These are phyloP conservation scores for Marasmius sp. DNA, from an alignment of 1,284 basidiomycete genomes.

Conservation along the genomic window DNA sequence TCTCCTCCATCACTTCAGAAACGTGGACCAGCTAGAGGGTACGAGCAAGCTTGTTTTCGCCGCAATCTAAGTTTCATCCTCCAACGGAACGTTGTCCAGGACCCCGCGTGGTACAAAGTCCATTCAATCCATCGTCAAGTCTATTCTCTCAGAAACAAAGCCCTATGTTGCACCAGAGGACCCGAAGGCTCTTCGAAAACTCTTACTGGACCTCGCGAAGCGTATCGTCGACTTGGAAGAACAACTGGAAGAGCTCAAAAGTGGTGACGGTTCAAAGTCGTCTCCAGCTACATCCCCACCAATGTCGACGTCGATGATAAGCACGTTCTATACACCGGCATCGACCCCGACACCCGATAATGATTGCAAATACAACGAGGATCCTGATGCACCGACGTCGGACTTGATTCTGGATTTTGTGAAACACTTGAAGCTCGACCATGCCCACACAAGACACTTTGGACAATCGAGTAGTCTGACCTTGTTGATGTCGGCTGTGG, in stretches of 20 bases:
- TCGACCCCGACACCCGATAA: not conserved
- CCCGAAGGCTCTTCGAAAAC: conserved; percentile 3
- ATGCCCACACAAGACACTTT: not conserved
- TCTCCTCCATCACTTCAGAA: not conserved
- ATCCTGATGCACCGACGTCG: not conserved
- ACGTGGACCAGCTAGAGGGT: conserved; percentile 10
- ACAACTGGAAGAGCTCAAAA: conserved; percentile 1
- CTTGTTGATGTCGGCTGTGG: not conserved
- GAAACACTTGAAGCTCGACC: not conserved
- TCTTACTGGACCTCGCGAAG: conserved; percentile 11
- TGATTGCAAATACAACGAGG: not conserved
- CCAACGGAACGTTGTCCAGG: not conserved
- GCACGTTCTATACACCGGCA: not conserved
- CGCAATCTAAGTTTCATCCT: not conserved
- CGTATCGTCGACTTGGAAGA: conserved; percentile 11
- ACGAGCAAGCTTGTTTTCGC: not conserved
- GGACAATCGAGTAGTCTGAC: not conserved
- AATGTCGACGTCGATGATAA: not conserved
- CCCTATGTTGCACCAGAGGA: conserved; percentile 16
- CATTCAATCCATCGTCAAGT: conserved; percentile 4
- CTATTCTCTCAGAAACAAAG: conserved; percentile 3
- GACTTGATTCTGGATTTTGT: not conserved
- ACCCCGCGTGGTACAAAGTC: not conserved
- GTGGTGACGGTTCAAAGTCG: not conserved
- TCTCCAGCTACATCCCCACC: not conserved